Conservation (phyloP, 202 grass and related monocot species). For the Eragrostis tef region DNA sequence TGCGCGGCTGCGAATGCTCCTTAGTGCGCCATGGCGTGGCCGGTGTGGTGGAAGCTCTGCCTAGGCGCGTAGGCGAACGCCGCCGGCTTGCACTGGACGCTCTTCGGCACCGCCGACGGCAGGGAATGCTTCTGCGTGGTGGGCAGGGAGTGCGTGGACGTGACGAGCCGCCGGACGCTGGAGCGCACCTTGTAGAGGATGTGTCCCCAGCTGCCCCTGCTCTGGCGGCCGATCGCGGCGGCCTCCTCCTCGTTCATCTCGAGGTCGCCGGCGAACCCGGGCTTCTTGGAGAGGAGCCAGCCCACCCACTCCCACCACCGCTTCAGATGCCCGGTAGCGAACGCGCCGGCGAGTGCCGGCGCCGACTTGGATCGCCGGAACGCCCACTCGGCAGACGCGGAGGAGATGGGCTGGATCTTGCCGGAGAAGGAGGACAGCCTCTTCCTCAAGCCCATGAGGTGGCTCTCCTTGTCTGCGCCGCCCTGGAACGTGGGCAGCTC, state of each 20-base stretch:
- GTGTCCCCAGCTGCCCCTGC: constrained; percentile 72
- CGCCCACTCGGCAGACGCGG: constrained; percentile 63
- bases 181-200: constrained; percentile 78
- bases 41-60: constrained; percentile 72
- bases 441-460: constrained; percentile 72
- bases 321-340: constrained; percentile 51
- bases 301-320: constrained; percentile 78
- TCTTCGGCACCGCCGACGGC: constrained; percentile 38
- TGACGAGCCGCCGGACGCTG: constrained; percentile 65
- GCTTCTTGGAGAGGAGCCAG: constrained; percentile 79
- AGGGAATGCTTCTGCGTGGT: constrained; percentile 62
- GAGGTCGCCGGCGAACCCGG: constrained; percentile 68
- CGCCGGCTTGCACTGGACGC: constrained; percentile 50
- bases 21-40: constrained; percentile 47
- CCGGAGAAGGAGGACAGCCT: constrained; percentile 83
- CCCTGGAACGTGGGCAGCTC: constrained; percentile 82
- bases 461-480: constrained; percentile 41
- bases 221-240: constrained; percentile 62
- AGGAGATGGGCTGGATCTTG: constrained; percentile 90
- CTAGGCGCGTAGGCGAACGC: constrained; percentile 60
- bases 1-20: not conserved
- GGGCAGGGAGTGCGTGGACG: constrained; percentile 50
- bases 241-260: constrained; percentile 99
- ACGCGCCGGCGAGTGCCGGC: constrained; percentile 61
- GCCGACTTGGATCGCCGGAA: constrained; percentile 73